Conservation (phyloP, 805 yeast species). For the Candida vartiovaarae region DNA sequence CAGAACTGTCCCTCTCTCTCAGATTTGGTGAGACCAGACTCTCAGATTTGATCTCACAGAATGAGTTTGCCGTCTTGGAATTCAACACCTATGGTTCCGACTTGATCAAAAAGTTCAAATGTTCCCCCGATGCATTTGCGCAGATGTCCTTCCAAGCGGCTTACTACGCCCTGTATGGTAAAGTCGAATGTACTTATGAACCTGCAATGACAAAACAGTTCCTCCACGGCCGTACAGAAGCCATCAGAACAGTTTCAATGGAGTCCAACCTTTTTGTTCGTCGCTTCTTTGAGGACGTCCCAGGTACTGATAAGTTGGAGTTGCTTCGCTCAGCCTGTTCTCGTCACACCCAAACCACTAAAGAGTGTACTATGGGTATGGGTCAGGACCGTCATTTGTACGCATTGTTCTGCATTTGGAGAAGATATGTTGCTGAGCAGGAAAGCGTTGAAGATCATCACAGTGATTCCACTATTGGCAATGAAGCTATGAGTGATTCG, state of each 20-base stretch:
- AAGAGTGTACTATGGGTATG: constrained; percentile 61
- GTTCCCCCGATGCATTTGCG: constrained; percentile 89
- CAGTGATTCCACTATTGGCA: constrained; percentile 19
- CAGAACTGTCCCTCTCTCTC: constrained; percentile 68
- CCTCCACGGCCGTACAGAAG: constrained; percentile 90
- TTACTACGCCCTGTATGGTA: constrained; percentile 85
- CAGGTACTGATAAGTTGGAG: constrained; percentile 48
- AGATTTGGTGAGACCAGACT: constrained; percentile 88
- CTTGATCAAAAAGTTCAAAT: constrained; percentile 74
- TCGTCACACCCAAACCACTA: constrained; percentile 62
- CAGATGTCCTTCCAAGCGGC: constrained; percentile 94
- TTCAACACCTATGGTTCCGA: constrained; percentile 65
- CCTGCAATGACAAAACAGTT: constrained; percentile 93
- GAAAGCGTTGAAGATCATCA: constrained; percentile 24
- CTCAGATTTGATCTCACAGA: constrained; percentile 81
- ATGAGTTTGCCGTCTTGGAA: constrained; percentile 77
- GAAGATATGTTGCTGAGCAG: constrained; percentile 39
- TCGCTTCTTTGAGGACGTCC: constrained; percentile 67
- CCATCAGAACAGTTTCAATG: constrained; percentile 75
- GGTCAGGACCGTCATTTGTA: constrained; percentile 93
- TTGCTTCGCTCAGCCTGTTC: constrained; percentile 62
- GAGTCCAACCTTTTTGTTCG: constrained; percentile 80
- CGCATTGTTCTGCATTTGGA: constrained; percentile 86
- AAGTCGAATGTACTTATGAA: constrained; percentile 89
- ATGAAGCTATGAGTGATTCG: constrained; percentile 1